phyloP scores from a whole-genome alignment of 108 stramenopile species.

The Skeletonema potamos region DNA sequence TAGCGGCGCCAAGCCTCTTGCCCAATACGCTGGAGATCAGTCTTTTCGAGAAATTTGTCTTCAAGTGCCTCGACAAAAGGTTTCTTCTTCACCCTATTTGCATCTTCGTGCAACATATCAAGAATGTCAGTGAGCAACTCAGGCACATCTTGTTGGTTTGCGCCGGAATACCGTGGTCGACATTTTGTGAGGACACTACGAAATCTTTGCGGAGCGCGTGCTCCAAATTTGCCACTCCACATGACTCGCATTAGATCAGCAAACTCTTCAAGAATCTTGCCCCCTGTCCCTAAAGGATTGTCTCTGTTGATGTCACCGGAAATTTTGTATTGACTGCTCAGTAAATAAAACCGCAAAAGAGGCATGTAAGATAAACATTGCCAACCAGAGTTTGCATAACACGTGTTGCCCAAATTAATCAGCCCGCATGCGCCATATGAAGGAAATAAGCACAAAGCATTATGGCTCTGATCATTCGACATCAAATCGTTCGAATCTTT shows the following conservation, averaged over 20 bases:
- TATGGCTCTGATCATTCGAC: conserved; percentile 31
- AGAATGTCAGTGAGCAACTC: conserved; percentile 92
- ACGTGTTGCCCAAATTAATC: conserved; percentile 93
- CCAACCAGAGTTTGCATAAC: conserved; percentile 93
- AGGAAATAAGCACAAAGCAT: conserved; percentile 69
- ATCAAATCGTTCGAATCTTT: conserved; percentile 26
- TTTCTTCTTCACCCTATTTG: conserved; percentile 92
- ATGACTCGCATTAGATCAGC: conserved; percentile 78
- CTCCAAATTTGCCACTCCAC: conserved; percentile 81
- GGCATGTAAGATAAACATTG: conserved; percentile 94
- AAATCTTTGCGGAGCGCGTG: conserved; percentile 79
- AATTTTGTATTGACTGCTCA: conserved; percentile 76
- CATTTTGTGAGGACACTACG: conserved; percentile 70
- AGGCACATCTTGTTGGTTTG: conserved; percentile 95
- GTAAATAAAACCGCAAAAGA: conserved; percentile 82
- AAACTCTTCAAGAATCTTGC: conserved; percentile 91
- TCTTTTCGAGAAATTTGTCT: conserved; percentile 77
- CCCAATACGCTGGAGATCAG: conserved; percentile 62
- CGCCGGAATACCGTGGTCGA: conserved; percentile 87
- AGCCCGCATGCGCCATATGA: conserved; percentile 87
- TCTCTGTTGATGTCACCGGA: conserved; percentile 88
- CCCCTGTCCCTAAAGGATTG: conserved; percentile 94
- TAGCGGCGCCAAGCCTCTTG: conserved; percentile 85
- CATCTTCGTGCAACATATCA: conserved; percentile 93
- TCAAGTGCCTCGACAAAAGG: conserved; percentile 89